These are phyloP conservation scores for Euphorbia tirucalli DNA, from an alignment of 345 rosid species.

Conservation along the genomic window DNA sequence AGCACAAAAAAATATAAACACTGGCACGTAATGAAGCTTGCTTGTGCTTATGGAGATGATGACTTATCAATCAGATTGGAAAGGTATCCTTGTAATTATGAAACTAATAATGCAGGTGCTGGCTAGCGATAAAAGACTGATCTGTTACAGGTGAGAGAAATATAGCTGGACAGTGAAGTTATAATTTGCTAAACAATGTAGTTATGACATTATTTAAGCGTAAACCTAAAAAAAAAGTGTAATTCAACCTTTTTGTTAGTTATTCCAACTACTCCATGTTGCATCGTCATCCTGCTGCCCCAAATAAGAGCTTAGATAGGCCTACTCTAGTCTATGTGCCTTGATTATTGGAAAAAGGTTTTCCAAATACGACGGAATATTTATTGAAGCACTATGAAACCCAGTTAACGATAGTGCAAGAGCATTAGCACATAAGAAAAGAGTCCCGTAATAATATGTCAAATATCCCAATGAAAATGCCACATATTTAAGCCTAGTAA, in stretches of 20 bases:
- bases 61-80: not conserved
- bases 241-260: not conserved
- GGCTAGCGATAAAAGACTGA: not conserved
- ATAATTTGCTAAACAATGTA: not conserved
- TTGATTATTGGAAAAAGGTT: too few relatives aligned
- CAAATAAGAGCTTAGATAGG: not conserved
- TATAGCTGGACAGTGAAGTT: not conserved
- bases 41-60: not conserved
- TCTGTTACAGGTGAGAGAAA: not conserved
- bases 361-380: too few relatives aligned
- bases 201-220: not conserved
- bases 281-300: not conserved
- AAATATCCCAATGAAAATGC: not conserved
- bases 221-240: not conserved
- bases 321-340: not conserved
- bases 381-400: not conserved
- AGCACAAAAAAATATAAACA: too few relatives aligned
- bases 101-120: not conserved
- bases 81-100: not conserved
- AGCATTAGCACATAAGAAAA: not conserved
- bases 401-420: not conserved
- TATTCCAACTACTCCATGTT: not conserved
- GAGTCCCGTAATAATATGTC: not conserved
- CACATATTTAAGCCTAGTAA: not conserved
- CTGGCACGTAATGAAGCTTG: too few relatives aligned